Evolutionary conservation across 2,329 filamentous ascomycete species (phyloP), one percentile per base, ranked within the genome.

Genomic region (Penicillium sp.): DNA sequence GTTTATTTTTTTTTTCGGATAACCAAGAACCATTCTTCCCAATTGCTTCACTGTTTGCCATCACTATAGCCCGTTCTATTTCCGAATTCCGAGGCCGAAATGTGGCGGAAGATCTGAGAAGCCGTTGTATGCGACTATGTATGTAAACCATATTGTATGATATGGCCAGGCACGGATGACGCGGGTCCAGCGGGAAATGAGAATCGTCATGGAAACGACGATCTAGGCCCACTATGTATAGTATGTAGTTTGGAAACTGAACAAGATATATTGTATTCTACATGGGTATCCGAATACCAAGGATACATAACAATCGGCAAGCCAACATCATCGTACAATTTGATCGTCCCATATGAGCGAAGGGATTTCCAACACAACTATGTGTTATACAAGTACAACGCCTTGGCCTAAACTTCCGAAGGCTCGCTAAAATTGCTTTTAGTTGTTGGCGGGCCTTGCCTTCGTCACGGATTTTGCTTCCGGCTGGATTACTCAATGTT

Each of bases 151-250:
- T 5, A 23, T 23, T 23, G 23, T 23, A 3, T 18, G 27, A 55
- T 11, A 39, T 47, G 39, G 44, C 29, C 54, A 60, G 52, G 54
- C 30, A 61, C 56, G 56, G 56, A 64, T 61, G 62, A 61, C 59
- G 56, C 53, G 57, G 61, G 56, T 55, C 42, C 52, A 32, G 32
- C 48, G 58, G 49, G 49, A 63, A 62, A 63, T 63, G 56, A 62
- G 53, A 40, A 63, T 62, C 61, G 61, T 61, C 61, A 63, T 63
- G 49, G 54, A 40, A 54, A 45, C 49, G 62, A 58, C 54, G 62
- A 64, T 63, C 62, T n/a, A 58, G 61, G 60, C 61, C 62, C 62
- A 63, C 61, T 34, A 23, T 23, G 23, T 23, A 23, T 23, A 5
- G 23, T 18, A 16, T 43, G 42, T 51, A 47, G 30, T 55, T 47